Percentiles rank a stretch among this genome's conserved stretches.
phyloP scores from a whole-genome alignment of 2,329 filamentous ascomycete genomes.

The Sclerotinia glacialis region DNA sequence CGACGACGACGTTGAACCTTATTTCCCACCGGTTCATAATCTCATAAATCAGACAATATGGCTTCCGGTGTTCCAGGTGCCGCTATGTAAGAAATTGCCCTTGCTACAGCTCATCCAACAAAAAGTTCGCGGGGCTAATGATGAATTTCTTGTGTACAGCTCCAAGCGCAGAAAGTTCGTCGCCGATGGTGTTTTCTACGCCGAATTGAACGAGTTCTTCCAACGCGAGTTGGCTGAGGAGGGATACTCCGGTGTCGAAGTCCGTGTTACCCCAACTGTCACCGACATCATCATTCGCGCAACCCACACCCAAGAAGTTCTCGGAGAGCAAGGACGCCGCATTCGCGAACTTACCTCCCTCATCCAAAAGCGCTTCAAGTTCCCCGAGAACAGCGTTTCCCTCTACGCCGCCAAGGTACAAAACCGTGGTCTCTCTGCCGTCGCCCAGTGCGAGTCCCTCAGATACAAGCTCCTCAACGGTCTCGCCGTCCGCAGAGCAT shows the following conservation, averaged over 20 bases:
- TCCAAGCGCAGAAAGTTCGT: constrained; percentile 94
- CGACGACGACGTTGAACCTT: constrained; percentile 35
- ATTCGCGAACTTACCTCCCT: constrained; percentile 99
- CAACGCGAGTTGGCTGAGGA: constrained; percentile 99
- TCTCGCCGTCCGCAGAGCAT: constrained; percentile 95
- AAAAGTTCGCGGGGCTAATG: constrained; percentile 25
- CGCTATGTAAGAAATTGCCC: constrained; percentile 39
- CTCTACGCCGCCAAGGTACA: constrained; percentile 99
- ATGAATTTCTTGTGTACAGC: constrained; percentile 47
- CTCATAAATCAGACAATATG: constrained; percentile 39
- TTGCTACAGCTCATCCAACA: constrained; percentile 9
- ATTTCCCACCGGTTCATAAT: constrained; percentile 34
- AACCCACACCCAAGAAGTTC: constrained; percentile 99
- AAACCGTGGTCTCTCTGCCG: constrained; percentile 99
- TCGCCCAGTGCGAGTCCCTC: constrained; percentile 99
- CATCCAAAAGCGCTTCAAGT: constrained; percentile 99
- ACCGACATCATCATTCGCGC: constrained; percentile 94
- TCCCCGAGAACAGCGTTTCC: constrained; percentile 99
- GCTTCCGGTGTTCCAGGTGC: constrained; percentile 41
- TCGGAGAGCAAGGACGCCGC: constrained; percentile 99
- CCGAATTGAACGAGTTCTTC: constrained; percentile 99
- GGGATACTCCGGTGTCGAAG: constrained; percentile 99
- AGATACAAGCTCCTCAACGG: constrained; percentile 99
- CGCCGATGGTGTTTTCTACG: constrained; percentile 99
- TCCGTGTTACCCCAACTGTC: constrained; percentile 98